Conservation (phyloP, 306 rosid species). For the Clitoria ternatea region DNA sequence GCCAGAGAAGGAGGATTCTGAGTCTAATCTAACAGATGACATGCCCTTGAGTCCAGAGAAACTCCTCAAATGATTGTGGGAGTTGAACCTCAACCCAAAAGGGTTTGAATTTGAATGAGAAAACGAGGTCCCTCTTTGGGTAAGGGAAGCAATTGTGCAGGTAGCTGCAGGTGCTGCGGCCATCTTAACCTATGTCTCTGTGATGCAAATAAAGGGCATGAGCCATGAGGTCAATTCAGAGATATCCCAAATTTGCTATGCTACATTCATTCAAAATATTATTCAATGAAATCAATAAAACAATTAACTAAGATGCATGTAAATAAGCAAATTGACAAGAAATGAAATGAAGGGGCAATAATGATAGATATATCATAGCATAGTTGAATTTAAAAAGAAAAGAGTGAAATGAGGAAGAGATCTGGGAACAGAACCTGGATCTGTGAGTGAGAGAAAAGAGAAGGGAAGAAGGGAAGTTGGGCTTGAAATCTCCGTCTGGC, state of each 20-base stretch:
- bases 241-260: too few species aligned
- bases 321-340: too few species aligned
- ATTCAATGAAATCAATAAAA: too few species aligned
- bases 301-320: too few species aligned
- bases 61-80: conserved; percentile 51
- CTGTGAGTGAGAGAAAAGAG: background rate
- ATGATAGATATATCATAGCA: too few species aligned
- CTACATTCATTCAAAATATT: too few species aligned
- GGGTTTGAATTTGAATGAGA: conserved; percentile 52
- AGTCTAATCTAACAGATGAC: conserved; percentile 34
- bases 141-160: conserved; percentile 46
- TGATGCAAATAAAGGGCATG: conserved; percentile 17
- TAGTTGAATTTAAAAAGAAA: background rate
- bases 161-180: conserved; percentile 69
- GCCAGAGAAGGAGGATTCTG: conserved; percentile 58
- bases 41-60: conserved; percentile 74
- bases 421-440: too few species aligned
- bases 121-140: conserved; percentile 45
- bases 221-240: too few species aligned
- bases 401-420: background rate
- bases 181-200: conserved; percentile 45
- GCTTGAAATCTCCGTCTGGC: too few species aligned
- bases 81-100: conserved; percentile 41
- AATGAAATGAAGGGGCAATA: too few species aligned
- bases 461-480: background rate